phyloP scores from a whole-genome alignment of 2,329 filamentous ascomycete species.

The Paraphoma sp. region DNA sequence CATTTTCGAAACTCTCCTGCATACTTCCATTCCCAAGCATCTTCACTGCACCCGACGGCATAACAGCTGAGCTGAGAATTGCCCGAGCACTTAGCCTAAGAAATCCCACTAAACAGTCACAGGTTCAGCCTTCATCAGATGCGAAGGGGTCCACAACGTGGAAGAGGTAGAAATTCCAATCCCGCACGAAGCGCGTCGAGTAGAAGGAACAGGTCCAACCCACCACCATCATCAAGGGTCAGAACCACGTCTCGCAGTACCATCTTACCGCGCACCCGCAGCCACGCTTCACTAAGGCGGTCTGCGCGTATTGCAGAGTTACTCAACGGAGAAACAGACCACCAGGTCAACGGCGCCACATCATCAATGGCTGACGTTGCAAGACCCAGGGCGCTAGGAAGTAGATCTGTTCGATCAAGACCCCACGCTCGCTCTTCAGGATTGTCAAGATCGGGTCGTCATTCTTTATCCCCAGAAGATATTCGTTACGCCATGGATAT shows the following conservation, averaged over 20 bases:
- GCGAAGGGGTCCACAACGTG: slow-evolving; percentile 43
- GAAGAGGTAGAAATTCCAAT: slow-evolving; percentile 45
- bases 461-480: slow-evolving; percentile 33
- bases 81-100: slow-evolving; percentile 17
- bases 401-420: slow-evolving; percentile 39
- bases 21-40: slow-evolving; percentile 22
- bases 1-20: slow-evolving; percentile 3
- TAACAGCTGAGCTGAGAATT: slow-evolving; percentile 31
- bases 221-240: slow-evolving; percentile 15
- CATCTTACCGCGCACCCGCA: slow-evolving; percentile 21
- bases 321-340: slow-evolving; percentile 33
- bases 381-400: slow-evolving; percentile 41
- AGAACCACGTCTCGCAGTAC: slow-evolving; percentile 19
- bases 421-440: slow-evolving; percentile 31
- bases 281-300: slow-evolving; percentile 34
- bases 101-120: slow-evolving; percentile 36
- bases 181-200: slow-evolving; percentile 31
- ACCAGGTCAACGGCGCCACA: slow-evolving; percentile 19
- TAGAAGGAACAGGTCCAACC: slow-evolving; percentile 34
- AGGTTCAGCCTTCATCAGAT: slow-evolving; percentile 45
- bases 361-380: slow-evolving; percentile 47
- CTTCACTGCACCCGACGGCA: slow-evolving; percentile 21
- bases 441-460: slow-evolving; percentile 33
- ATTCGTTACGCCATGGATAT: slow-evolving; percentile 49
- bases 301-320: slow-evolving; percentile 42